Conservation (phyloP, 257 asterid genomes). For the Prunella vulgaris region DNA sequence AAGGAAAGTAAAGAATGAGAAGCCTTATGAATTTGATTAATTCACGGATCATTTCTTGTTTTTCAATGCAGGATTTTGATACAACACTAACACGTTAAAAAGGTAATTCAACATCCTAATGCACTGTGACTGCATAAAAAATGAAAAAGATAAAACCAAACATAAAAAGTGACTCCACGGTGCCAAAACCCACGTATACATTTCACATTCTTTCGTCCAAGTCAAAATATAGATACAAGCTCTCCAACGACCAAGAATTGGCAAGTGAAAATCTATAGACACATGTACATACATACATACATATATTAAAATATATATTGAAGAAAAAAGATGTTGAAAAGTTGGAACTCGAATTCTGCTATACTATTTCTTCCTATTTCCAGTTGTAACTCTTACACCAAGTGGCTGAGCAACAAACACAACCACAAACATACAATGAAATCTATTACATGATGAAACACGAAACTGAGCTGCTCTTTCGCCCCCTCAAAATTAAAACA, state of each 20-base stretch:
- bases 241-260: no score
- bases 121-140: no score
- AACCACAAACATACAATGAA: constrained; percentile 23
- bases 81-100: no score
- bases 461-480: constrained; percentile 24
- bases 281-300: not conserved
- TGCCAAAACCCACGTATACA: not conserved
- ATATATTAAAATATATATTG: not conserved
- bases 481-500: constrained; percentile 22
- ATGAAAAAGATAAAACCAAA: no score
- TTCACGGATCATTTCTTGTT: no score
- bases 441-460: constrained; percentile 29
- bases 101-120: no score
- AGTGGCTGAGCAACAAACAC: constrained; percentile 19
- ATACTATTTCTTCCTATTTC: constrained; percentile 25
- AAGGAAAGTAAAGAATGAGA: no score
- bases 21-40: no score
- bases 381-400: constrained; percentile 18
- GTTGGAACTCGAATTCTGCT: constrained; percentile 16
- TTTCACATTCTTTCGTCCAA: not conserved
- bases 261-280: constrained; percentile 15
- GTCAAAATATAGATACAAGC: not conserved
- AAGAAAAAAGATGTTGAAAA: constrained; percentile 16
- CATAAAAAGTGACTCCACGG: no score
- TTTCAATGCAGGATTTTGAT: no score